Evolutionary conservation across 352 stramenopile genomes (phyloP).

Genomic region (Pythium angustatum): DNA sequence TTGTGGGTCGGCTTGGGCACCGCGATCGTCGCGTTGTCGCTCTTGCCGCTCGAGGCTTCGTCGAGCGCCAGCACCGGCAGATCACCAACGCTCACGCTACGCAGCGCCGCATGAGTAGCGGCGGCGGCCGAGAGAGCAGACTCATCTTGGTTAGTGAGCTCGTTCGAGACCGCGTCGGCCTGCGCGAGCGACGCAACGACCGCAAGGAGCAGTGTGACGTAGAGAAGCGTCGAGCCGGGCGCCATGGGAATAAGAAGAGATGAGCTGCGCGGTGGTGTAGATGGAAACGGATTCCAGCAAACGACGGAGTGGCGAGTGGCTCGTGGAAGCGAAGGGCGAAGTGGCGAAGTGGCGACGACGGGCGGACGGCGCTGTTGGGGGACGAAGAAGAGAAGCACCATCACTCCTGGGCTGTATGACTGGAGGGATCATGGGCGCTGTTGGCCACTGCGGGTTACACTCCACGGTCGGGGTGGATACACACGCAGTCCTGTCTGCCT

Average conservation of each 20-base stretch:
- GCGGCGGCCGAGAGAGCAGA: background rate
- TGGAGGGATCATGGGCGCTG: background rate
- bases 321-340: too few relatives aligned
- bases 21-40: constrained; percentile 2
- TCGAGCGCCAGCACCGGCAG: constrained; percentile 30
- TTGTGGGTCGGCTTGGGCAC: background rate
- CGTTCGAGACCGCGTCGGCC: background rate
- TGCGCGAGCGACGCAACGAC: constrained; percentile 10
- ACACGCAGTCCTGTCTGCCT: constrained; percentile 14
- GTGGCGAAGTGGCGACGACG: background rate
- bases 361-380: background rate
- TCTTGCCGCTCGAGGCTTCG: constrained; percentile 20
- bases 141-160: background rate
- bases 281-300: background rate
- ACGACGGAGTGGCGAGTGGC: too few relatives aligned
- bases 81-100: constrained; percentile 4
- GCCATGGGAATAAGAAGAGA: background rate
- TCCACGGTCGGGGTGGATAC: too few relatives aligned
- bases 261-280: background rate
- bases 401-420: constrained; percentile 11
- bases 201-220: constrained; percentile 10
- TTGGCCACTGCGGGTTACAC: too few relatives aligned
- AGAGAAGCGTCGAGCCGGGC: constrained; percentile 16
- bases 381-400: constrained; percentile 5
- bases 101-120: constrained; percentile 19